These are phyloP conservation scores for Calonectria honghensis DNA, from an alignment of 2,329 filamentous ascomycete genomes.

Conservation along the genomic window DNA sequence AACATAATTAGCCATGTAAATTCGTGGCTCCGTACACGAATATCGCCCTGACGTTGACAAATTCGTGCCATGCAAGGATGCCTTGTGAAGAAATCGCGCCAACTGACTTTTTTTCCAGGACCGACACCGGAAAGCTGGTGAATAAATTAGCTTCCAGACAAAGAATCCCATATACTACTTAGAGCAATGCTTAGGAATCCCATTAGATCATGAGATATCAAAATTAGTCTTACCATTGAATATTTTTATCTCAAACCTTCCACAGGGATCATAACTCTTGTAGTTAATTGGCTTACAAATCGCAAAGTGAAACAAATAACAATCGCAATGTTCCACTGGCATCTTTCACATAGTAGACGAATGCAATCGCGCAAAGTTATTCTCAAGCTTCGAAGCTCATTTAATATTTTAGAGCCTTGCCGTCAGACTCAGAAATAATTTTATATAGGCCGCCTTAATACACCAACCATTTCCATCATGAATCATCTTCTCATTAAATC, in stretches of 20 bases:
- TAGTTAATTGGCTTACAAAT: neutral
- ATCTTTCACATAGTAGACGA: neutral
- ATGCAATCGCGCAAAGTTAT: neutral
- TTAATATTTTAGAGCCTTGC: neutral
- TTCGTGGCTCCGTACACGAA: too few relatives aligned
- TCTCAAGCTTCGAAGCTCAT: neutral
- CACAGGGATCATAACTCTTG: neutral
- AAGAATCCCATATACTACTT: too few relatives aligned
- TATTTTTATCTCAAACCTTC: neutral
- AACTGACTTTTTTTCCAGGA: neutral
- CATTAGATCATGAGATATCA: too few relatives aligned
- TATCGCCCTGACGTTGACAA: neutral
- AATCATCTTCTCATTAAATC: slow-evolving; percentile 4
- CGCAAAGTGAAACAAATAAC: neutral
- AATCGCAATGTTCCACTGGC: neutral
- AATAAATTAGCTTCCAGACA: too few relatives aligned
- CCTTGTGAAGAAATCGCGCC: neutral
- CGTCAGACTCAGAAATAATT: neutral
- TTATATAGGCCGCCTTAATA: neutral
- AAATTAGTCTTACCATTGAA: too few relatives aligned
- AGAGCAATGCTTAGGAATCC: too few relatives aligned
- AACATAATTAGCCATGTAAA: too few relatives aligned
- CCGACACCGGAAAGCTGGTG: too few relatives aligned
- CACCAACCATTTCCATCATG: neutral
- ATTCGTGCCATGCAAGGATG: neutral